Percentiles rank a stretch among this genome's conserved stretches.
Conservation (phyloP, 352 stramenopile species). For the Phytophthora parvispora region DNA sequence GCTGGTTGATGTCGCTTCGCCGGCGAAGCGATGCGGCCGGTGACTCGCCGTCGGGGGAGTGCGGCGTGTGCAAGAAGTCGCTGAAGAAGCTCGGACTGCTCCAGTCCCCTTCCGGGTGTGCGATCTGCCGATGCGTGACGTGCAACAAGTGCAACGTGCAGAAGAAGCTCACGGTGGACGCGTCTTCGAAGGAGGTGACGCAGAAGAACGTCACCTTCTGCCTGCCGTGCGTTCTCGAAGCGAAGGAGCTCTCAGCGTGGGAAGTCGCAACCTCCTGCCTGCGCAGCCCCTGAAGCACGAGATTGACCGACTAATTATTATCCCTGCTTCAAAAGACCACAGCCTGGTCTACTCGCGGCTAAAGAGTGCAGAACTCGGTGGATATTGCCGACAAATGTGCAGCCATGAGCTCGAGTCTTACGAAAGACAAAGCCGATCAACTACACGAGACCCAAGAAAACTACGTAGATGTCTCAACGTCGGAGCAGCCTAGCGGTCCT, state of each 20-base stretch:
- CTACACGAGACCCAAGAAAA: background rate
- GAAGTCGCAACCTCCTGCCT: slow-evolving; percentile 45
- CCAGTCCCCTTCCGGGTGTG: slow-evolving; percentile 30
- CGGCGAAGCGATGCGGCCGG: slow-evolving; percentile 16
- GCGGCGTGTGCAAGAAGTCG: slow-evolving; percentile 34
- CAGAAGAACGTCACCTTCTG: slow-evolving; percentile 67
- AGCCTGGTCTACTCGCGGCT: too few relatives aligned
- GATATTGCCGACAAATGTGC: too few relatives aligned
- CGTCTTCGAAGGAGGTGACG: slow-evolving; percentile 43
- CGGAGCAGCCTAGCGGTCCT: background rate
- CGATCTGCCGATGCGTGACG: slow-evolving; percentile 35
- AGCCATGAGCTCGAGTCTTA: background rate
- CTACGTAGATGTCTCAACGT: background rate
- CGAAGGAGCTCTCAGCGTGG: slow-evolving; percentile 46
- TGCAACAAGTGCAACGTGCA: slow-evolving; percentile 60
- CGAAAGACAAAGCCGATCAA: background rate
- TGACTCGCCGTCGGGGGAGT: slow-evolving; percentile 10
- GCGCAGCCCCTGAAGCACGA: slow-evolving; percentile 5
- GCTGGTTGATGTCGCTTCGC: slow-evolving; percentile 50
- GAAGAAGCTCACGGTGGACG: slow-evolving; percentile 51
- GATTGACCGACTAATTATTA: background rate
- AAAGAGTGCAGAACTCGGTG: too few relatives aligned
- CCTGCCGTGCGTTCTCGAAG: slow-evolving; percentile 54
- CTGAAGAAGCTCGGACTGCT: slow-evolving; percentile 38
- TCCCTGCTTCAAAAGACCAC: background rate